Base-by-base conservation (phyloP, 371 early-diverging fungal species). In the Phascolomyces articulosus region DNA sequence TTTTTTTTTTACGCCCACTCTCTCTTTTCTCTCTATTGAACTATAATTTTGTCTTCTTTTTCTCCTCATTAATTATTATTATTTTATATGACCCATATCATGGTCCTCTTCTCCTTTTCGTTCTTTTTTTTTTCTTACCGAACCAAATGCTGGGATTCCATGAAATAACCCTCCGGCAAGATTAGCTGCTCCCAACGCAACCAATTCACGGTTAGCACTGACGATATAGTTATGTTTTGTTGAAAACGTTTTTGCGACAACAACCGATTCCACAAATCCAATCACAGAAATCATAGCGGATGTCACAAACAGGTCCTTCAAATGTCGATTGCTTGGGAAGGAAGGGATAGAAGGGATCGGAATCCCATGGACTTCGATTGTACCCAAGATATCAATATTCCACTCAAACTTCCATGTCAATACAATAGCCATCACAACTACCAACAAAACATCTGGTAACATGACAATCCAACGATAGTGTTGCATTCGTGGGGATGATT, bases 181-280 rank as follows among this genome's bases (percentile, higher is more conserved):
- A 66, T 96, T 98, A 57, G 93, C 85, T 9, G 88, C 76, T 23
- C 97, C 97, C 49, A 97, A 69, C 6, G 97, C 98, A 20, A 97
- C 95, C 6, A 57, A 83, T 78, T 98, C 98, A 29, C 96, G 92
- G 74, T 97, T 97, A 9, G 95, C 91, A 11, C 93, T 92, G 26
- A 96, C 91, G 2, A 91, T 76, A 68, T 97, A 96, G 71, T 94
- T 90, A 79, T 96, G 90, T 60, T 90, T 84, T 53, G 86, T 87
- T 0, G 96, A 93, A 68, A 93, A 97, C 11, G 93, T 93, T 69
- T 96, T 95, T 16, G 94, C 90, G 29, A 94, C 91, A 16, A 91
- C 95, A 60, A 96, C 90, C 8, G 93, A 90, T 75, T 97, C 97
- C n/a, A 98, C 96, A 72, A 96, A 96, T 1, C 98, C 98, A 71